Percentiles rank a stretch among this genome's conserved stretches.
Conservation (phyloP, 208 protist genomes). For the Tritrichomonas foetus region DNA sequence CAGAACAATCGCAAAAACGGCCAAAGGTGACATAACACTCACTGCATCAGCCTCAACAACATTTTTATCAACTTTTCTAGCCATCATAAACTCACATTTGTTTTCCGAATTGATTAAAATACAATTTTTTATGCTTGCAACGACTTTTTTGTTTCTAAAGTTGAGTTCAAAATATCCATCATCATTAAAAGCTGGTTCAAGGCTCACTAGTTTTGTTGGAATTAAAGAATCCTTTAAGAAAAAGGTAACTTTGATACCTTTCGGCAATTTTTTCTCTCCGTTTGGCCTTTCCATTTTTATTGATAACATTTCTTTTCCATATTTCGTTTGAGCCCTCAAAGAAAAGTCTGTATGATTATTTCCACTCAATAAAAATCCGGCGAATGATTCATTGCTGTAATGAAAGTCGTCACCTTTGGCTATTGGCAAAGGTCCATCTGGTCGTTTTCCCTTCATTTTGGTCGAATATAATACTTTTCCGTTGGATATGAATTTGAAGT, state of each 20-base stretch:
- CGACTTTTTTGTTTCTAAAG: neutral
- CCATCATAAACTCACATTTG: neutral
- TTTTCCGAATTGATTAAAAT: neutral
- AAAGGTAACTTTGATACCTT: neutral
- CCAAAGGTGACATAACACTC: neutral
- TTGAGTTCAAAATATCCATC: neutral
- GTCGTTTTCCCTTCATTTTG: conserved; percentile 11
- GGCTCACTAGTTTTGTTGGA: neutral
- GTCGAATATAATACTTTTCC: neutral
- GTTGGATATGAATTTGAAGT: neutral
- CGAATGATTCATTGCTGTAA: neutral
- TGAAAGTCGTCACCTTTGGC: neutral
- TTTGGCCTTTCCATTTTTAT: neutral
- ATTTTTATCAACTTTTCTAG: neutral
- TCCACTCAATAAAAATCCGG: neutral
- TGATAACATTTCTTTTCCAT: neutral
- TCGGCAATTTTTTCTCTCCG: neutral
- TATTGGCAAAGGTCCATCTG: neutral
- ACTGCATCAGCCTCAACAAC: neutral
- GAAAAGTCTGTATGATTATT: neutral
- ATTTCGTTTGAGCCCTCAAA: neutral
- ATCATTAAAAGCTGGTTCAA: neutral
- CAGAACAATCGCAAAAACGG: neutral
- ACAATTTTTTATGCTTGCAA: neutral
- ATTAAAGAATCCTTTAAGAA: conserved; percentile 28